Percentiles rank a stretch among this genome's conserved stretches.
Evolutionary conservation across 768 basidiomycete species (phyloP).

Genomic region (Boletales sp.): DNA sequence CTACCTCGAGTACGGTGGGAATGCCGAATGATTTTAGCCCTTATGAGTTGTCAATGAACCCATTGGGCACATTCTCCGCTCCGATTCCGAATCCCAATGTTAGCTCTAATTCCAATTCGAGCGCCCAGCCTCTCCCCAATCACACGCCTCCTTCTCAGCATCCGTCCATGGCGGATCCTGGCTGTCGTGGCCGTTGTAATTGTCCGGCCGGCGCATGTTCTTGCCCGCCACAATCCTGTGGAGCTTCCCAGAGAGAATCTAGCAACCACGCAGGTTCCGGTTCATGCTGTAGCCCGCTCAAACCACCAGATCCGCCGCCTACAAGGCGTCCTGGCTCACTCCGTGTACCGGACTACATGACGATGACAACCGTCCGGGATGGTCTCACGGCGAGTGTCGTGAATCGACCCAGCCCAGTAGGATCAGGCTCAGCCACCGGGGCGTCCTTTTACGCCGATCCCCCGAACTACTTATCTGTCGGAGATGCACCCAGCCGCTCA

Average conservation of each 20-base stretch:
- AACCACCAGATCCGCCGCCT: slow-evolving; percentile 10
- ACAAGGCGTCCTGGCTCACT: slow-evolving; percentile 16
- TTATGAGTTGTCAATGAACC: slow-evolving; percentile 25
- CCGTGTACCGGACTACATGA: slow-evolving; percentile 32
- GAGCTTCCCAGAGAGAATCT: slow-evolving; percentile 26
- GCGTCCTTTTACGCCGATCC: slow-evolving; percentile 22
- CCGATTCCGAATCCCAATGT: slow-evolving; percentile 9
- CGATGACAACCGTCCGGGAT: slow-evolving; percentile 30
- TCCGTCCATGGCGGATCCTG: slow-evolving; percentile 20
- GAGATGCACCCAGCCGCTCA: slow-evolving; percentile 29
- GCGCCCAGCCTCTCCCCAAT: slow-evolving; percentile 2
- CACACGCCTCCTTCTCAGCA: slow-evolving; percentile 13
- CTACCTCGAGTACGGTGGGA: slow-evolving; percentile 15
- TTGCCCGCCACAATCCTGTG: slow-evolving; percentile 29
- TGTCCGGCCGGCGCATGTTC: slow-evolving; percentile 31
- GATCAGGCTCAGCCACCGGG: slow-evolving; percentile 5
- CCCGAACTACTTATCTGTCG: slow-evolving; percentile 17
- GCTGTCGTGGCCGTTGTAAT: slow-evolving; percentile 32
- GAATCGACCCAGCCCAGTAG: slow-evolving; percentile 16
- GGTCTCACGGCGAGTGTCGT: slow-evolving; percentile 22
- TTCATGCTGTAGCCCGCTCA: slow-evolving; percentile 9
- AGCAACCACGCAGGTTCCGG: slow-evolving; percentile 15
- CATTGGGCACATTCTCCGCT: slow-evolving; percentile 10
- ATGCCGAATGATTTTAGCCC: slow-evolving; percentile 25
- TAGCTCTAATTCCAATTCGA: slow-evolving; percentile 7